Conservation (phyloP, 306 rosid genomes). For the Sicyos edulis region DNA sequence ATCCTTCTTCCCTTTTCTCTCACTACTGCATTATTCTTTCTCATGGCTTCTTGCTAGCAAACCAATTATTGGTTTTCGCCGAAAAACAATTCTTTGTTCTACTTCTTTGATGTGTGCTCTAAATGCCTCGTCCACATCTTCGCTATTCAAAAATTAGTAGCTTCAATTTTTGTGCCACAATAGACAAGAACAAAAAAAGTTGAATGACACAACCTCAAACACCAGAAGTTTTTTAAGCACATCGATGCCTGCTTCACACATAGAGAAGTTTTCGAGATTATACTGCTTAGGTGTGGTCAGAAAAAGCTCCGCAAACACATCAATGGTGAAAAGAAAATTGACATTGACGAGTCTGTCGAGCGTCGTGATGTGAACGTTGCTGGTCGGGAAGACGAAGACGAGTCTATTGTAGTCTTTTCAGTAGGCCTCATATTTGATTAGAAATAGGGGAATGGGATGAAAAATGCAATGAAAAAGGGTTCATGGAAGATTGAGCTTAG, state of each 20-base stretch:
- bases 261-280: slow-evolving; percentile 49
- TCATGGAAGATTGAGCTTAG: too few species aligned
- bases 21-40: too few species aligned
- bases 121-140: slow-evolving; percentile 64
- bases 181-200: slow-evolving; percentile 77
- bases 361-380: slow-evolving; percentile 86
- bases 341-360: slow-evolving; percentile 79
- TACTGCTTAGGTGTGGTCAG: slow-evolving; percentile 53
- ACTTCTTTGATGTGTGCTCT: slow-evolving; percentile 57
- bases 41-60: too few species aligned
- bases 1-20: too few species aligned
- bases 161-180: slow-evolving; percentile 80
- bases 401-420: slow-evolving; percentile 35
- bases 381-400: slow-evolving; percentile 34
- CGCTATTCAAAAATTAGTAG: slow-evolving; percentile 70
- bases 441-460: background rate
- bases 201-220: slow-evolving; percentile 82
- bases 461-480: background rate
- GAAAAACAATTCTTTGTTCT: too few species aligned
- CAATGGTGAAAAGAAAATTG: slow-evolving; percentile 87
- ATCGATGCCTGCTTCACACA: slow-evolving; percentile 60
- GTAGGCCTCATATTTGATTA: slow-evolving; percentile 62
- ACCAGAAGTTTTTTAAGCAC: slow-evolving; percentile 70
- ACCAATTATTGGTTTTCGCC: too few species aligned
- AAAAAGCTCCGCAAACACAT: slow-evolving; percentile 86